Evolutionary conservation across 345 rosid genomes (phyloP).

Genomic region (Noccaea bulbosa): DNA sequence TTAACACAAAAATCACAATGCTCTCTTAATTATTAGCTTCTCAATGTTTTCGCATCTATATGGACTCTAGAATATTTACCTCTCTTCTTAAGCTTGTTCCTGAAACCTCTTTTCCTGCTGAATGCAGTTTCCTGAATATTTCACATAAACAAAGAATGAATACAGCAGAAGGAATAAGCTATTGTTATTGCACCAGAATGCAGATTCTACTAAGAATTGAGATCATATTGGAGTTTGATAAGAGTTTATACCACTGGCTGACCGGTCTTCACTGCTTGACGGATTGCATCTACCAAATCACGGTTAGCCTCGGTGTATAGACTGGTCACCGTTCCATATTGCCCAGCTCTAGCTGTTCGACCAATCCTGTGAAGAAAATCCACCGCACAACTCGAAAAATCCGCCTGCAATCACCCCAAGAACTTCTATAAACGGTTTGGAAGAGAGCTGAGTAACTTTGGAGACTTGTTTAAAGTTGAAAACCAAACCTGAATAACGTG

Average conservation of each 20-base stretch:
- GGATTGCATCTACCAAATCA: slow-evolving; percentile 85
- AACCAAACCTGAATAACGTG: slow-evolving; percentile 84
- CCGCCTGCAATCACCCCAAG: slow-evolving; percentile 66
- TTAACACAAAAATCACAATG: slow-evolving; percentile 8
- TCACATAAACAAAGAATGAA: slow-evolving; percentile 17
- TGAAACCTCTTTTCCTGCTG: slow-evolving; percentile 48
- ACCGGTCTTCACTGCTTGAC: slow-evolving; percentile 66
- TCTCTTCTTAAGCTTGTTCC: slow-evolving; percentile 50
- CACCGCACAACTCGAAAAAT: slow-evolving; percentile 90
- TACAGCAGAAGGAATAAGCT: slow-evolving; percentile 2
- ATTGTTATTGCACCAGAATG: neutral
- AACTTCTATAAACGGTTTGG: neutral
- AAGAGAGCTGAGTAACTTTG: neutral
- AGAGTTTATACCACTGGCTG: slow-evolving; percentile 77
- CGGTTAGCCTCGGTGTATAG: slow-evolving; percentile 74
- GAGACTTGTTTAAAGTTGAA: neutral
- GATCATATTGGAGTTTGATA: slow-evolving; percentile 8
- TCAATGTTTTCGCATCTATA: slow-evolving; percentile 14
- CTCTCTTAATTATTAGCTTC: slow-evolving; percentile 3
- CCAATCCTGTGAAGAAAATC: slow-evolving; percentile 96
- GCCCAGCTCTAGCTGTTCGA: slow-evolving; percentile 97
- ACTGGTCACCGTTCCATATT: slow-evolving; percentile 86
- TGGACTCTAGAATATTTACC: slow-evolving; percentile 32
- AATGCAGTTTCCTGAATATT: slow-evolving; percentile 46
- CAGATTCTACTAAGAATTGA: neutral